Conservation (phyloP, 306 rosid genomes). For the Crotalaria pallida region DNA sequence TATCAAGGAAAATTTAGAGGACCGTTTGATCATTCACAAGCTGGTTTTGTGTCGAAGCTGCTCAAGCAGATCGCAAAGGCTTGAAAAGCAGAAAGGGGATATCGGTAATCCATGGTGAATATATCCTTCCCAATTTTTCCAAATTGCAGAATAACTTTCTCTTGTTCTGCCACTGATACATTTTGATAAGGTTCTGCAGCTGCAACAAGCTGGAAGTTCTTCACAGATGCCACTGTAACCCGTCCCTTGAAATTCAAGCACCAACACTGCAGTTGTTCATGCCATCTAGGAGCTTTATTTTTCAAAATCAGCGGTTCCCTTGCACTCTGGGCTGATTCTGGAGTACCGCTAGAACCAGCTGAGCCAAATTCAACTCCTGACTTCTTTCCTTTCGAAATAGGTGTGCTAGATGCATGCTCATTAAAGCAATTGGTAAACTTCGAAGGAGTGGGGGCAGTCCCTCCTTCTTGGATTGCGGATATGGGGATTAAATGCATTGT, state of each 20-base stretch:
- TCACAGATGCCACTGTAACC: slow-evolving; percentile 89
- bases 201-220: slow-evolving; percentile 94
- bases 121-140: slow-evolving; percentile 95
- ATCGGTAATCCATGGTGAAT: slow-evolving; percentile 93
- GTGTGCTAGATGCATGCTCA: slow-evolving; percentile 21
- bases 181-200: slow-evolving; percentile 59
- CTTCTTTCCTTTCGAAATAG: slow-evolving; percentile 44
- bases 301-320: slow-evolving; percentile 61
- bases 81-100: slow-evolving; percentile 94
- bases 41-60: slow-evolving; percentile 97
- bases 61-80: slow-evolving; percentile 93
- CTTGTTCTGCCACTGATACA: slow-evolving; percentile 65
- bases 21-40: slow-evolving; percentile 67
- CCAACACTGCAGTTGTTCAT: slow-evolving; percentile 94
- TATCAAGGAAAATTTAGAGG: slow-evolving; percentile 26
- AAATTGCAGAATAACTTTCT: slow-evolving; percentile 78
- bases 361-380: slow-evolving; percentile 35
- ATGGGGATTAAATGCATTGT: slow-evolving; percentile 70
- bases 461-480: slow-evolving; percentile 73
- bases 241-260: slow-evolving; percentile 95
- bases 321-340: slow-evolving; percentile 16
- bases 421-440: slow-evolving; percentile 37
- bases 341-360: slow-evolving; percentile 10
- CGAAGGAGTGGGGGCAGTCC: slow-evolving; percentile 75
- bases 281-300: slow-evolving; percentile 94